phyloP scores from a whole-genome alignment of 1,139 yeast genomes.

The Pichia sp. region DNA sequence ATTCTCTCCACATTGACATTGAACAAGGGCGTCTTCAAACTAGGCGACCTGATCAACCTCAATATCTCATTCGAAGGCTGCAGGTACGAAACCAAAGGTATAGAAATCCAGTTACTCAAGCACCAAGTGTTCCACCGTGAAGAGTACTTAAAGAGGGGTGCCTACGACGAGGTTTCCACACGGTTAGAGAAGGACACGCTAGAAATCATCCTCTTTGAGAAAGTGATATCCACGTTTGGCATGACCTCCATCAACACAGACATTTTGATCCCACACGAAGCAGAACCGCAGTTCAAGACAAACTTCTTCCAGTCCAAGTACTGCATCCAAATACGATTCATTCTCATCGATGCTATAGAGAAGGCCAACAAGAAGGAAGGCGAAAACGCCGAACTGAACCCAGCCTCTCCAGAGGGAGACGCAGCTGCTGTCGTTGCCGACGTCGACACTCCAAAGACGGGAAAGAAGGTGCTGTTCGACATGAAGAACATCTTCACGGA shows the following conservation, averaged over 20 bases:
- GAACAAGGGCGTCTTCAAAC: constrained; percentile 29
- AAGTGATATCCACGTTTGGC: constrained; percentile 27
- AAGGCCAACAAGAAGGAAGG: background rate
- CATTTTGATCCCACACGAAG: constrained; percentile 28
- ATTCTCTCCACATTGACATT: constrained; percentile 27
- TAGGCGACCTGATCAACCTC: constrained; percentile 31
- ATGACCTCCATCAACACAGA: constrained; percentile 26
- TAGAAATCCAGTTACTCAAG: constrained; percentile 31
- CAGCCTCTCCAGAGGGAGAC: background rate
- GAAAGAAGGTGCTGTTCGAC: constrained; percentile 21
- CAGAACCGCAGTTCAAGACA: constrained; percentile 34
- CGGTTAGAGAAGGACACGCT: constrained; percentile 24
- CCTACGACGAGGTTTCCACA: constrained; percentile 28
- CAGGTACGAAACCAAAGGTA: constrained; percentile 31
- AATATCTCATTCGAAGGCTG: constrained; percentile 27
- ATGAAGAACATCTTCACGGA: constrained; percentile 31
- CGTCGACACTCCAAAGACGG: constrained; percentile 1
- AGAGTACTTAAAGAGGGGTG: constrained; percentile 30
- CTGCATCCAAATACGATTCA: constrained; percentile 29
- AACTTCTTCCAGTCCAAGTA: constrained; percentile 32
- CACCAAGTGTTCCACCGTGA: constrained; percentile 30
- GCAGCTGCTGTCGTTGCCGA: background rate
- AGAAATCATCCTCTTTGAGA: constrained; percentile 29
- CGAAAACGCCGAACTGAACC: background rate
- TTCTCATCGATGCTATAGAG: constrained; percentile 27